Conservation (phyloP, 345 rosid genomes). For the Erysimum cheiranthoides region DNA sequence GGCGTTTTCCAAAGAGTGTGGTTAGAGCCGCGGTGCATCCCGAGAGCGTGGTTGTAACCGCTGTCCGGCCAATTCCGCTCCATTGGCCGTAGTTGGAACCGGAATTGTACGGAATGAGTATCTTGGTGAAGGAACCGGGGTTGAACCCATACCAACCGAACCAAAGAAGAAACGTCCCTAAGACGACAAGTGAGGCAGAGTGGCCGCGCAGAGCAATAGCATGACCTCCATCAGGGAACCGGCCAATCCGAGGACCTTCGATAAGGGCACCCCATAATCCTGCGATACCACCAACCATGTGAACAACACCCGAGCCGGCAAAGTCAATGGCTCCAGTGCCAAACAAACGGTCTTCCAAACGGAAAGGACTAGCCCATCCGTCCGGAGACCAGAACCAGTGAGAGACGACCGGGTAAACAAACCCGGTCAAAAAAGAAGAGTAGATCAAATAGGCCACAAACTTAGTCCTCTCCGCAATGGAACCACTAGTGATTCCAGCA, state of each 20-base stretch:
- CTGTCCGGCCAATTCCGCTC: slow-evolving; percentile 91
- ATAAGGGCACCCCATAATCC: slow-evolving; percentile 83
- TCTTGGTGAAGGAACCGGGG: slow-evolving; percentile 70
- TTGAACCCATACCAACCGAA: slow-evolving; percentile 90
- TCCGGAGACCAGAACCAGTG: slow-evolving; percentile 93
- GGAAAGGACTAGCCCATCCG: slow-evolving; percentile 84
- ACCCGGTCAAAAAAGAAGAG: slow-evolving; percentile 84
- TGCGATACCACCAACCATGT: slow-evolving; percentile 81
- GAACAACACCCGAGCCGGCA: slow-evolving; percentile 82
- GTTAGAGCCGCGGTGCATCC: slow-evolving; percentile 89
- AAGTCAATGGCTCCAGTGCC: slow-evolving; percentile 79
- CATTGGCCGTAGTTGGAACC: slow-evolving; percentile 67
- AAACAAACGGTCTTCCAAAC: slow-evolving; percentile 52
- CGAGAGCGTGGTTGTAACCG: slow-evolving; percentile 89
- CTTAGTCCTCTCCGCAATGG: slow-evolving; percentile 89
- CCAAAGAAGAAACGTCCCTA: slow-evolving; percentile 81
- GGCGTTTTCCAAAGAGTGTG: slow-evolving; percentile 80
- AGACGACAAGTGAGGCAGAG: slow-evolving; percentile 71
- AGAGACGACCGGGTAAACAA: slow-evolving; percentile 87
- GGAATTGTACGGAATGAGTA: slow-evolving; percentile 40
- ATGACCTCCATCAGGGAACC: slow-evolving; percentile 56
- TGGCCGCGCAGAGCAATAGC: slow-evolving; percentile 59
- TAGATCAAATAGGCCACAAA: slow-evolving; percentile 87
- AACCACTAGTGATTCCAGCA: slow-evolving; percentile 93
- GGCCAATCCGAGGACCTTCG: slow-evolving; percentile 80